Evolutionary conservation across 108 stramenopile genomes (phyloP), one percentile per base, ranked within the genome.

Genomic region (Skeletonema tropicum): DNA sequence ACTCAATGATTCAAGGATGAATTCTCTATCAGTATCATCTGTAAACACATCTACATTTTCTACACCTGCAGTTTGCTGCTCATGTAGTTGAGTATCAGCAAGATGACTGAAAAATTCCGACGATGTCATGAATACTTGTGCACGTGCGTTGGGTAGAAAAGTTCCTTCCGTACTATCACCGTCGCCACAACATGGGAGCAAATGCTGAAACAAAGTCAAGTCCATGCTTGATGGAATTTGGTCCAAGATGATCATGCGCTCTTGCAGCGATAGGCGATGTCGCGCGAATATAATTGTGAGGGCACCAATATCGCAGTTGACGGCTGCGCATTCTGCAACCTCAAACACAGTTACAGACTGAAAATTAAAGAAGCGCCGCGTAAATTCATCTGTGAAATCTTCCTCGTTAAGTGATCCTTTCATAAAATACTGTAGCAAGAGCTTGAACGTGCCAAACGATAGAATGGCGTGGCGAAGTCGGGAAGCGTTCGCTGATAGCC

Each of bases 261-360:
- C 36, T 21, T 15, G 65, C 48, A 90, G 62, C 5, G 87, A 70
- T 2, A 64, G 29, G 9, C 74, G 71, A 52, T 90, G 88, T 11
- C 91, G 85, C 26, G 73, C 83, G 3, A 89, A 30, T 12, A 92
- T 57, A 11, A 92, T 67, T 11, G 88, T 80, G 21, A 90, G 68
- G 26, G 76, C 77, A 14, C 30, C 23, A 23, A 89, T 77, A 61
- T 93, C 92, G 17, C 88, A 88, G 14, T 83, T 77, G 25, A 25
- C 14, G 14, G 92, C 92, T 33, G 85, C 71, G 61, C 60, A 67
- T 60, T 64, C 39, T 2, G 87, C 88, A 49, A 93, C 30, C 2
- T 65, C 60, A 23, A 68, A 52, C 13, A 93, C 7, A 1, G 79
- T 15, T 12, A 58, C 33, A 2, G 61, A 39, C 23, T 58, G 68